Percentiles rank a stretch among this genome's conserved stretches.
Evolutionary conservation across 306 rosid genomes (phyloP).

Genomic region (Sicyos edulis): DNA sequence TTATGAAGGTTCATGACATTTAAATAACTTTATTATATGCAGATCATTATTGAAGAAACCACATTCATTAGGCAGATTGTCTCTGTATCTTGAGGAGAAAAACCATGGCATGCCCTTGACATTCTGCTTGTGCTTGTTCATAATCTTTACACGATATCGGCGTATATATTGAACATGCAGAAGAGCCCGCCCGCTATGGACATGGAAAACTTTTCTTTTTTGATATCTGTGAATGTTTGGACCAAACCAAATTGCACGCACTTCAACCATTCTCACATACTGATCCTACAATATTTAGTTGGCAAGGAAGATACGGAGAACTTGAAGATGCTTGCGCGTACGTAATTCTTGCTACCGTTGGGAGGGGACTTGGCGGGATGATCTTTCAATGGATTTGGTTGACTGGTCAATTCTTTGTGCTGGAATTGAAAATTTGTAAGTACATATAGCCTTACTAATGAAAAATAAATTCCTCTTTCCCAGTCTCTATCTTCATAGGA

Average conservation of each 20-base stretch:
- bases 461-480: neutral
- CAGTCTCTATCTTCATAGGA: constrained; percentile 10
- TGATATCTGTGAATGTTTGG: no score
- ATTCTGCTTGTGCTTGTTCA: constrained; percentile 3
- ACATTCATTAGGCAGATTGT: neutral
- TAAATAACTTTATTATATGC: neutral
- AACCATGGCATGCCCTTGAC: constrained; percentile 1
- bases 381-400: neutral
- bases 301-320: neutral
- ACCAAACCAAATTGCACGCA: no score
- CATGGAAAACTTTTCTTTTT: neutral
- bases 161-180: neutral
- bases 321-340: neutral
- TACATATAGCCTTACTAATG: neutral
- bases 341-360: neutral
- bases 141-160: neutral
- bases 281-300: no score
- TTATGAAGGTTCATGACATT: neutral
- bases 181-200: neutral
- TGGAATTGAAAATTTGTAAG: constrained; percentile 14
- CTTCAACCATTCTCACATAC: no score
- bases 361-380: neutral
- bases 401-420: neutral
- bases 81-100: constrained; percentile 6
- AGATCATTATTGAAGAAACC: neutral